A percentile compares a stretch with the other conserved stretches of the same genome.
These are phyloP conservation scores for Dictyostelium purpureum DNA, from an alignment of 78 protist genomes.

Conservation along the genomic window DNA sequence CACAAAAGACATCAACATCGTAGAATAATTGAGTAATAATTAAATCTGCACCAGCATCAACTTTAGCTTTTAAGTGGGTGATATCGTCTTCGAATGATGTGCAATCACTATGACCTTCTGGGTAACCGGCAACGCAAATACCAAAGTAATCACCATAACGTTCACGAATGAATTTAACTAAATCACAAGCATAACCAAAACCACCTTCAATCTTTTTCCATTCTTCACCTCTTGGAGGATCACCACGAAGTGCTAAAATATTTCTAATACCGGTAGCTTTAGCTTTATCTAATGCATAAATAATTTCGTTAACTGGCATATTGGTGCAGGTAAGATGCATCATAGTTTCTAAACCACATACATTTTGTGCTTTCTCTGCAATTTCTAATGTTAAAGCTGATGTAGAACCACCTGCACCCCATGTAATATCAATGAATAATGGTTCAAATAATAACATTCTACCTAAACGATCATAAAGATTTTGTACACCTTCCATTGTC, in stretches of 20 bases:
- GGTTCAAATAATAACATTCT: conserved; percentile 84
- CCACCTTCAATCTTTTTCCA: conserved; percentile 89
- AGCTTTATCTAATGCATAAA: conserved; percentile 75
- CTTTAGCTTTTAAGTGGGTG: conserved; percentile 87
- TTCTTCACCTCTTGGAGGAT: conserved; percentile 92
- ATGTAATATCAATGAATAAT: conserved; percentile 92
- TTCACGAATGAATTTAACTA: conserved; percentile 90
- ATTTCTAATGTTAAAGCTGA: conserved; percentile 82
- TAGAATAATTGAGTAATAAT: conserved; percentile 97
- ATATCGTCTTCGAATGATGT: conserved; percentile 76
- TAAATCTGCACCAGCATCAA: conserved; percentile 97
- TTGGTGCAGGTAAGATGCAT: conserved; percentile 96
- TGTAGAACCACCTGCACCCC: conserved; percentile 92
- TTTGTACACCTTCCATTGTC: conserved; percentile 76
- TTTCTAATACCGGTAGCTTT: conserved; percentile 89
- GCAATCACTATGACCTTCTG: conserved; percentile 93
- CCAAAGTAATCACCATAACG: conserved; percentile 94
- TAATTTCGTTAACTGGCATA: conserved; percentile 74
- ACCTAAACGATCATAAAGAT: conserved; percentile 69
- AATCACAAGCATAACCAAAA: conserved; percentile 91
- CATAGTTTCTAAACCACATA: conserved; percentile 83
- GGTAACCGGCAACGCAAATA: conserved; percentile 95
- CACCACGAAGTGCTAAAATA: conserved; percentile 96
- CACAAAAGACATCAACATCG: conserved; percentile 85
- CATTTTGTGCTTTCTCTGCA: conserved; percentile 67